Base-by-base conservation (phyloP, 2,329 filamentous ascomycete genomes). In the Exserohilum turcica region DNA sequence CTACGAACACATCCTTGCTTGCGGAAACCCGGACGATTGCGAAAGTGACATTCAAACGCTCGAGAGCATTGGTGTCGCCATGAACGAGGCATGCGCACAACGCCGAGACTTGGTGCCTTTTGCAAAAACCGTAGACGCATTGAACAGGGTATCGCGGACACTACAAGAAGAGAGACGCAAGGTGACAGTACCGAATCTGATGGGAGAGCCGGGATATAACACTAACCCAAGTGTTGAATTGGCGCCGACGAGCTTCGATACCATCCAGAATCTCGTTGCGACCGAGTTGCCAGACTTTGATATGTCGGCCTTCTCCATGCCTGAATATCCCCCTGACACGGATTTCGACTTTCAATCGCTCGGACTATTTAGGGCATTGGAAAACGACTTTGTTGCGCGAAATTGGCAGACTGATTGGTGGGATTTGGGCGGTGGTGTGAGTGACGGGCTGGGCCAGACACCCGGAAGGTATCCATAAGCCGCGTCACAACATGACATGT, bases 361-460 rank as follows among this genome's bases (percentile, higher is more conserved):
- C 3, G 61, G 57, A 2, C 66, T 67, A 16, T 63, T 72, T 2
- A 46, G 68, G 6, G 67, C 67, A 1, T 39, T 72, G 27, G 68
- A 72, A 32, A 69, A 54, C n/a, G 67, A 71, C 21, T 63, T 71
- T 28, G 60, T 67, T n/a, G 56, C 56, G 8, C 49, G 62, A 10
- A 72, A 68, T 19, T 72, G 67, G 67, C 58, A 67, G 40, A 60
- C 63, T 21, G 44, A 53, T 15, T 69, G 65, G 66, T 72, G 66
- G 68, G 65, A 72, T 54, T 54, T 64, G 27, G 50, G 53, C 19
- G 49, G 58, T 27, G 46, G 49, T 9, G 39, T 46, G n/a, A 45
- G 51, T 18, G 48, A 42, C 8, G 15, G 24, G 3, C 44, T 57
- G 42, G 21, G 10, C 13, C 37, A 48, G 13, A 32, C 37, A 15